Conservation (phyloP, 2,329 filamentous ascomycete species). For the Colletotrichum falcatum region DNA sequence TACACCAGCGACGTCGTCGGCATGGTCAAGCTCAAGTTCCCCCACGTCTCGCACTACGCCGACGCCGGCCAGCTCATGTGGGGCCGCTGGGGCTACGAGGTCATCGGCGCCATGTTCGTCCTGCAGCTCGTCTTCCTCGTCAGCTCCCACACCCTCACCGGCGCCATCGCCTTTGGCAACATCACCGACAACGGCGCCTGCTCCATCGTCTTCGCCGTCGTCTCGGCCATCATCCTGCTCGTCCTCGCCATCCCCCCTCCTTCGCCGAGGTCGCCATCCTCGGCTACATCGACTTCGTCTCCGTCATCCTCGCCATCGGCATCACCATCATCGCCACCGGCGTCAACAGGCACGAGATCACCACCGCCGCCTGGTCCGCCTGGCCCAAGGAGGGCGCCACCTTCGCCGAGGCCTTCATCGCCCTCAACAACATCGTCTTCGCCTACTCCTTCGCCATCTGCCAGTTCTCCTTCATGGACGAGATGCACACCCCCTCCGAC, state of each 20-base stretch:
- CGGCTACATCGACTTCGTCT: constrained; percentile 68
- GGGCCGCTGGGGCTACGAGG: constrained; percentile 70
- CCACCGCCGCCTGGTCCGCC: constrained; percentile 54
- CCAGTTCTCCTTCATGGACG: constrained; percentile 66
- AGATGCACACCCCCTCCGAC: constrained; percentile 63
- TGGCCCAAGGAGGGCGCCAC: constrained; percentile 59
- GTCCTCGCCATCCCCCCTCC: constrained; percentile 60
- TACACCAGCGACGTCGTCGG: constrained; percentile 57
- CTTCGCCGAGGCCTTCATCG: constrained; percentile 68
- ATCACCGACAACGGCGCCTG: constrained; percentile 67
- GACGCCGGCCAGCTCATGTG: constrained; percentile 74
- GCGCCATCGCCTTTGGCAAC: constrained; percentile 75
- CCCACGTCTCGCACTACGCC: constrained; percentile 73
- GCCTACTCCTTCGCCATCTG: constrained; percentile 71
- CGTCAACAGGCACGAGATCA: constrained; percentile 51
- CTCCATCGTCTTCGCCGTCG: constrained; percentile 58
- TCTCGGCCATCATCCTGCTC: constrained; percentile 60
- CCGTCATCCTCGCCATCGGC: constrained; percentile 72
- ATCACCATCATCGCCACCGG: constrained; percentile 76
- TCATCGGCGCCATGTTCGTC: constrained; percentile 71
- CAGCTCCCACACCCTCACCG: constrained; percentile 78
- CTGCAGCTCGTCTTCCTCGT: constrained; percentile 77
- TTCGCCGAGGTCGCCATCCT: constrained; percentile 63
- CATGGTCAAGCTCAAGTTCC: constrained; percentile 61
- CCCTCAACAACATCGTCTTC: constrained; percentile 77